Base-by-base conservation (phyloP, 1,284 basidiomycete species). In the Sanghuangporus baumii region DNA sequence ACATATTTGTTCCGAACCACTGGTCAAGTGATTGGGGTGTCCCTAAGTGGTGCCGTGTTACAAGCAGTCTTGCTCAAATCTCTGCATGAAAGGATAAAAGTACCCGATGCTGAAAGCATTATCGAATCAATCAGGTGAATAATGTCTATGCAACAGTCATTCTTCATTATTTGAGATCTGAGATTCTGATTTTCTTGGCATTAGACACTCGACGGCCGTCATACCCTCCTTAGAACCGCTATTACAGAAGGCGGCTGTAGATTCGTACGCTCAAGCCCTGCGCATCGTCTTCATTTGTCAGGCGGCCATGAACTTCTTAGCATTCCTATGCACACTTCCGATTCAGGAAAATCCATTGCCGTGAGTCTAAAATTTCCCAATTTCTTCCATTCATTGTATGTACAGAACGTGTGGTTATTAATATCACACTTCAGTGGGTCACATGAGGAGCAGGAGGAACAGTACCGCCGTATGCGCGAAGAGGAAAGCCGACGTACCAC, bases 1-100 rank as follows among this genome's bases (percentile, higher is more conserved):
- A 93, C 91, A 26, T 96, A 96, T 75, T 79, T 95, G 57, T 94
- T 94, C 78, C 81, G 93, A 68, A 94, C 93, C 5, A 92, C 91
- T 11, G 94, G 94, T 14, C 94, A 96, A 76, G 94, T 94, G 20
- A 81, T 96, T 52, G 93, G 93, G 55, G 94, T 96, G 59, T 89
- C 90, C 68, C 76, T 95, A 52, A 88, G 89, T 66, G 91, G 91
- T 37, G 89, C 91, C 1, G 74, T 95, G 48, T 78, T 93, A 26
- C 94, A 96, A 75, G 83, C 84, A 4, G 80, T 94, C 37, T 79
- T 96, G 51, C 76, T 87, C 23, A 74, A 78, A 55, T 85, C 89
- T 71, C 76, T 96, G 63, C 82, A 82, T 59, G 76, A 81, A 66
- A 81, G 86, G 61, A 94, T 96, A 69, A 81, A 80, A n/a, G 92